Percentiles rank a stretch among this genome's conserved stretches.
phyloP scores from a whole-genome alignment of 768 basidiomycete genomes.

The Scleroderma bovista region DNA sequence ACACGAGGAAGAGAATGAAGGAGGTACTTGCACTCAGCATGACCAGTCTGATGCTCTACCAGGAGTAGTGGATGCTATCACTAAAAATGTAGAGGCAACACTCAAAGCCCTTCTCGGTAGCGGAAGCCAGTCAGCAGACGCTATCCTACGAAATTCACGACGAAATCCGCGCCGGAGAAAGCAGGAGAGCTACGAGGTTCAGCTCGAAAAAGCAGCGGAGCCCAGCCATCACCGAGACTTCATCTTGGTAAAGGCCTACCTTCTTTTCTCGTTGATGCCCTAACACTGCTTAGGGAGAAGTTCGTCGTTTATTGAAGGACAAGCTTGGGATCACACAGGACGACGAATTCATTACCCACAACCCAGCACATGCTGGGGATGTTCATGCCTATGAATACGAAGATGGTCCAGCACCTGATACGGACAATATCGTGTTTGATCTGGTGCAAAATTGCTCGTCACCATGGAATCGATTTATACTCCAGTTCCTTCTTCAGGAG shows the following conservation, averaged over 20 bases:
- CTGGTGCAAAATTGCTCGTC: neutral
- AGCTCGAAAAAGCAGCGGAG: too few species aligned
- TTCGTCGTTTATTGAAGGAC: conserved; percentile 9
- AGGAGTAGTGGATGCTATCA: too few species aligned
- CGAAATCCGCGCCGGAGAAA: neutral
- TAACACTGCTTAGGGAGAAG: conserved; percentile 2
- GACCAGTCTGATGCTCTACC: too few species aligned
- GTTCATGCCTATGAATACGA: conserved; percentile 5
- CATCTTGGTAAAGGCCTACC: neutral
- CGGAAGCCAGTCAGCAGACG: neutral
- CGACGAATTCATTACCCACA: conserved; percentile 1
- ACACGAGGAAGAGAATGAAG: neutral
- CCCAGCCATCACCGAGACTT: conserved; percentile 1
- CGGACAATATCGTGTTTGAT: conserved; percentile 1
- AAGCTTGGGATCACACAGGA: conserved; percentile 4
- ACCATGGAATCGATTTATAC: neutral
- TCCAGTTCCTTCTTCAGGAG: neutral
- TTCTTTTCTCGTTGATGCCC: neutral
- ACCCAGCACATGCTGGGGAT: neutral
- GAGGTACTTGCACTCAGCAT: too few species aligned
- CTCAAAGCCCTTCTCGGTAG: neutral
- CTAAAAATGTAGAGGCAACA: neutral
- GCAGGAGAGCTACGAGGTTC: neutral
- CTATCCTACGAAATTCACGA: neutral
- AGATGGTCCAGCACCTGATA: conserved; percentile 4